Percentiles rank a stretch among this genome's conserved stretches.
Conservation (phyloP, 495 filamentous ascomycete genomes). For the Chaetomidium leptoderma region DNA sequence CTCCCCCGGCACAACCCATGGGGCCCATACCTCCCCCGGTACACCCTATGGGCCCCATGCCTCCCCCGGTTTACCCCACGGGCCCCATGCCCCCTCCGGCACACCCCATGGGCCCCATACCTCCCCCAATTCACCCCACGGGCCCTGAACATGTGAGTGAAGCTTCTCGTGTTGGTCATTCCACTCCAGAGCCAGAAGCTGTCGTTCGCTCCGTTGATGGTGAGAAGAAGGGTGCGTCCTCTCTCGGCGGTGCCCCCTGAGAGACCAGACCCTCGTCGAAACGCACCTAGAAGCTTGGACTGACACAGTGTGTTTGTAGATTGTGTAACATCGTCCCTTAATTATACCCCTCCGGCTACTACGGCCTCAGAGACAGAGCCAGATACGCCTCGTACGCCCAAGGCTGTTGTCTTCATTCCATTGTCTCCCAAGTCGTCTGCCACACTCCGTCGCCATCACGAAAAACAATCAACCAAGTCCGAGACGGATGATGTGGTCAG, state of each 20-base stretch:
- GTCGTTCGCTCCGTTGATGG: conserved; percentile 17
- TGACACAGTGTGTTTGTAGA: conserved; percentile 27
- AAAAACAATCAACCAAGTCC: conserved; percentile 22
- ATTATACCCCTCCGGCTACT: neutral
- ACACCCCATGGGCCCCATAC: no score
- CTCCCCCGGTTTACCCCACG: conserved; percentile 21
- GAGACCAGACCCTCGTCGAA: neutral
- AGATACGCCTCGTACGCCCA: conserved; percentile 23
- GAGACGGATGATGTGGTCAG: conserved; percentile 13
- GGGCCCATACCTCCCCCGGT: conserved; percentile 16
- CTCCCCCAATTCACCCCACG: conserved; percentile 21
- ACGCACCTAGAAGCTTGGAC: neutral
- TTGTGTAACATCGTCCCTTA: conserved; percentile 34
- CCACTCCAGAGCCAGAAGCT: conserved; percentile 25
- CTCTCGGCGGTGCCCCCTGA: conserved; percentile 13
- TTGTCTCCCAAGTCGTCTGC: conserved; percentile 41
- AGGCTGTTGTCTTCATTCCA: conserved; percentile 43
- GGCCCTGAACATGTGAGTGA: conserved; percentile 40
- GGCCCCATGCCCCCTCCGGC: no score
- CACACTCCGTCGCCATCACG: conserved; percentile 38
- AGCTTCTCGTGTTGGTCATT: conserved; percentile 32
- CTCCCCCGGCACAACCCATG: conserved; percentile 18
- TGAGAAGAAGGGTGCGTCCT: conserved; percentile 33
- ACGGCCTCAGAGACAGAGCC: conserved; percentile 8
- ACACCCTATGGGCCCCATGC: conserved; percentile 5